A percentile compares a stretch with the other conserved stretches of the same genome.
Evolutionary conservation across 2,329 filamentous ascomycete species (phyloP).

Genomic region (Sclerotinia minor): DNA sequence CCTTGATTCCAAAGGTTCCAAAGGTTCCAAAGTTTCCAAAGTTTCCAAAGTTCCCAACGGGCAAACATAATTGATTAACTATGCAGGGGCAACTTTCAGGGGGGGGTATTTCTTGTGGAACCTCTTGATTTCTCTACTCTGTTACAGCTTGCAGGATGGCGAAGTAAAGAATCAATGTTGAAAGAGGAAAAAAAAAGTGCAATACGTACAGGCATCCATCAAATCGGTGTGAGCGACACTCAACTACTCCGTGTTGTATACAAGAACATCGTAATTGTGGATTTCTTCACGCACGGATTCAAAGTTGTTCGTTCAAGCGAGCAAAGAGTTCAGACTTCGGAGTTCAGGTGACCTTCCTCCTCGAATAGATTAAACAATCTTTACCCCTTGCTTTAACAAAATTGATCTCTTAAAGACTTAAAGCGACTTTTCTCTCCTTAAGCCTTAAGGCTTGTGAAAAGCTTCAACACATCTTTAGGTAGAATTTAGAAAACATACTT

Average conservation of each 20-base stretch:
- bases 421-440: conserved; percentile 1
- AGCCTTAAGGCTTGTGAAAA: not conserved
- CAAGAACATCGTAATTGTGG: conserved; percentile 20
- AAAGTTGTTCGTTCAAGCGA: conserved; percentile 7
- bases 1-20: not conserved
- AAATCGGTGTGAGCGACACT: conserved; percentile 9
- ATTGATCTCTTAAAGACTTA: not conserved
- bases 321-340: not conserved
- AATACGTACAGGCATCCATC: conserved; percentile 9
- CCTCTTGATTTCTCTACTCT: not conserved
- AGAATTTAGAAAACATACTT: not conserved
- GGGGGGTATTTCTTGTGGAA: not conserved
- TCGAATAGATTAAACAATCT: conserved; percentile 3
- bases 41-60: too few species aligned
- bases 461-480: conserved; percentile 1
- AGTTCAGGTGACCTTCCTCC: not conserved
- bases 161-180: not conserved
- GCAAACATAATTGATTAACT: not conserved
- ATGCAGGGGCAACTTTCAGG: not conserved
- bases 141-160: not conserved
- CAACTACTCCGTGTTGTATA: not conserved
- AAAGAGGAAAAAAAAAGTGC: not conserved
- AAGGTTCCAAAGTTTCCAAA: too few species aligned
- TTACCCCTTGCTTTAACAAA: conserved; percentile 8
- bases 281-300: not conserved